Percentiles rank a stretch among this genome's conserved stretches.
These are phyloP conservation scores for Pseudognaphalium luteoalbum DNA, from an alignment of 129 eudicot genomes.

Conservation along the genomic window DNA sequence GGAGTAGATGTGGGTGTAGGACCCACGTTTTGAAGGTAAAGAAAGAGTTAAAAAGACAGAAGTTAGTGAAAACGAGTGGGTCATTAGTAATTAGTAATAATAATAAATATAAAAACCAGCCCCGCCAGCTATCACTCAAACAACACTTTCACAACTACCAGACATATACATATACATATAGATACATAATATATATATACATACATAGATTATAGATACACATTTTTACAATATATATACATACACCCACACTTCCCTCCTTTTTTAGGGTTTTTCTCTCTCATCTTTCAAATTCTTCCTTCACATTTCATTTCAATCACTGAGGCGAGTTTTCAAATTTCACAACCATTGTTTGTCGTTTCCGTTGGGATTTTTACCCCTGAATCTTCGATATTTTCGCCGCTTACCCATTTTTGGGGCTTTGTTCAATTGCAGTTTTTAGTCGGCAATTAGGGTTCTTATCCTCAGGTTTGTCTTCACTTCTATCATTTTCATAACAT, in stretches of 20 bases:
- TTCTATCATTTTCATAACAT: not conserved
- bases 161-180: not conserved
- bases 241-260: conserved; percentile 27
- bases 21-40: conserved; percentile 17
- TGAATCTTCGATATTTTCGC: conserved; percentile 25
- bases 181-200: not conserved
- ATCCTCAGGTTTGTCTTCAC: conserved; percentile 31
- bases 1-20: conserved; percentile 44
- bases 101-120: conserved; percentile 49
- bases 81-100: no score
- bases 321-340: conserved; percentile 1
- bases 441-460: conserved; percentile 24
- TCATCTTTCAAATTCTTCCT: conserved; percentile 26
- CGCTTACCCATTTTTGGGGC: conserved; percentile 4
- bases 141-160: conserved; percentile 58
- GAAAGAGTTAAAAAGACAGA: no score
- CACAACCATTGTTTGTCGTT: conserved; percentile 21
- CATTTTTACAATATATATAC: conserved; percentile 5
- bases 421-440: conserved; percentile 19
- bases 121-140: conserved; percentile 67
- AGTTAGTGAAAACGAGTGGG: no score
- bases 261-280: conserved; percentile 29
- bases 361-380: conserved; percentile 3
- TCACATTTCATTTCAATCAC: not conserved
- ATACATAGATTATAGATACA: not conserved